These are phyloP conservation scores for Murraya paniculata DNA, from an alignment of 345 rosid genomes.

Conservation along the genomic window DNA sequence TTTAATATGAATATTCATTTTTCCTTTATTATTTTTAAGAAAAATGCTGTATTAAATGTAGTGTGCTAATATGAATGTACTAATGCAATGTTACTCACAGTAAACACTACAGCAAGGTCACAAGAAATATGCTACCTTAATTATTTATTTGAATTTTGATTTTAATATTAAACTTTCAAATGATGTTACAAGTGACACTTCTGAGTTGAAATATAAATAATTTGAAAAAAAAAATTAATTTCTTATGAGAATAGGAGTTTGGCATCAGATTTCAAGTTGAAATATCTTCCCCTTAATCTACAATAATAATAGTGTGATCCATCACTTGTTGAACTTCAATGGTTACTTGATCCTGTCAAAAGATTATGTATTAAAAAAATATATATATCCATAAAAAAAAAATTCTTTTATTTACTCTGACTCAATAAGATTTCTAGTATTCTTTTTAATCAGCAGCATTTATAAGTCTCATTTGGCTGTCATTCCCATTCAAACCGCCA, in stretches of 20 bases:
- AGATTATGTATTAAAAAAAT: background rate
- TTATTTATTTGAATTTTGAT: no score
- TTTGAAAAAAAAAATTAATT: background rate
- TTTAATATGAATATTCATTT: no score
- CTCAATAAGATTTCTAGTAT: constrained; percentile 14
- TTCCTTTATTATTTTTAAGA: no score
- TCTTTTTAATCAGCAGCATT: background rate
- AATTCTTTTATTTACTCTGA: constrained; percentile 27
- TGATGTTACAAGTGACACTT: background rate
- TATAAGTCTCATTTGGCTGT: constrained; percentile 28
- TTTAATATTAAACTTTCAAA: no score
- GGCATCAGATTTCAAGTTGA: background rate
- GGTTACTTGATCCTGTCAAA: constrained; percentile 15
- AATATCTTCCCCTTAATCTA: background rate
- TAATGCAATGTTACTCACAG: no score
- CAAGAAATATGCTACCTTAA: no score
- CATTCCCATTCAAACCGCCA: constrained; percentile 29
- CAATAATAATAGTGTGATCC: background rate
- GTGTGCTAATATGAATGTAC: no score
- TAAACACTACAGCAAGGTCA: no score
- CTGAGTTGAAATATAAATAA: background rate
- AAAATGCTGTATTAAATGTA: no score
- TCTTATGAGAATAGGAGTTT: background rate
- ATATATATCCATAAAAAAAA: background rate
- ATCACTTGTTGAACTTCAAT: background rate